phyloP scores from a whole-genome alignment of 805 yeast genomes.

The Cyberlindnera subsufficiens region DNA sequence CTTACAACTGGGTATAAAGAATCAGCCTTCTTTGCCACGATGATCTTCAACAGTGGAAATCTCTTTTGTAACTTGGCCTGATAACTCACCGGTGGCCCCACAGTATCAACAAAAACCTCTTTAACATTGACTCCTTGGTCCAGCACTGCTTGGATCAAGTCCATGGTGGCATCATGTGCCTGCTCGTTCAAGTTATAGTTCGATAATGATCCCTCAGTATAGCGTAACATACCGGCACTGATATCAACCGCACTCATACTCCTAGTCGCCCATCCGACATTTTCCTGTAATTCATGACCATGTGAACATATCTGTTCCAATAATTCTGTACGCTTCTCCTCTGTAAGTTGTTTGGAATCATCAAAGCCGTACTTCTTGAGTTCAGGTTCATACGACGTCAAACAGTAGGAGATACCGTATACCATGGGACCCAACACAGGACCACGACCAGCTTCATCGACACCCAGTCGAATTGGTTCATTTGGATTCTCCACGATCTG shows the following conservation, averaged over 20 bases:
- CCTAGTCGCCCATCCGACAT: slow-evolving; percentile 86
- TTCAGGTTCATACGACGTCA: slow-evolving; percentile 40
- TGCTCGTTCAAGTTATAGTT: slow-evolving; percentile 79
- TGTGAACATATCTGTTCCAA: slow-evolving; percentile 51
- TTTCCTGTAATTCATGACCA: slow-evolving; percentile 37
- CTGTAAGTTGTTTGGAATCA: slow-evolving; percentile 85
- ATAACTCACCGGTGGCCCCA: slow-evolving; percentile 88
- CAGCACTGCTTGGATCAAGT: slow-evolving; percentile 59
- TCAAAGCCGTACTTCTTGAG: slow-evolving; percentile 73
- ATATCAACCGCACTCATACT: slow-evolving; percentile 85
- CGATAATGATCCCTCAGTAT: slow-evolving; percentile 24
- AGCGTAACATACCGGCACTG: slow-evolving; percentile 76
- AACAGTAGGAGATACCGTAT: slow-evolving; percentile 80
- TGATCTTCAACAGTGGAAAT: slow-evolving; percentile 67
- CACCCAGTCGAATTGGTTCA: slow-evolving; percentile 61
- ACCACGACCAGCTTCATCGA: slow-evolving; percentile 98
- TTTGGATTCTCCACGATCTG: slow-evolving; percentile 26
- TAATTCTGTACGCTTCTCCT: slow-evolving; percentile 56
- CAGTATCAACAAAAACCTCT: slow-evolving; percentile 88
- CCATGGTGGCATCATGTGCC: slow-evolving; percentile 93
- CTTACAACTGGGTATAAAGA: slow-evolving; percentile 87
- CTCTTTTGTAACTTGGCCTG: slow-evolving; percentile 62
- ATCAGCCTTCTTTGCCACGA: slow-evolving; percentile 94
- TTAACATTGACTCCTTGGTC: slow-evolving; percentile 55
- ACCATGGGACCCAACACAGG: slow-evolving; percentile 99